phyloP scores from a whole-genome alignment of 2,329 filamentous ascomycete species.

The Aspergillus sp. region DNA sequence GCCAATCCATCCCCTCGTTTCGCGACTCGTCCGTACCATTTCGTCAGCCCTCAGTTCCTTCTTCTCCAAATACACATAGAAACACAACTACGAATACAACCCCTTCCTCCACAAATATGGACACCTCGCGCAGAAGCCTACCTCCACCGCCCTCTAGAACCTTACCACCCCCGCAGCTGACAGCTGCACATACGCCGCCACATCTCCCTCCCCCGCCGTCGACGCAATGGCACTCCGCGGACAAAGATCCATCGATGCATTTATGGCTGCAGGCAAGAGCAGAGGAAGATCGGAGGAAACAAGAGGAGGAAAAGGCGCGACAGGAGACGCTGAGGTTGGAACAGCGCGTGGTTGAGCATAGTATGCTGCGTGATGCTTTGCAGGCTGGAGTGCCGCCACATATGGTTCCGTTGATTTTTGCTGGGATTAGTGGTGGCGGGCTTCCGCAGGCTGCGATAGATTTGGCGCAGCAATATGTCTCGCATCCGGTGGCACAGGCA shows the following conservation, averaged over 20 bases:
- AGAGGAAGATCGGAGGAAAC: slow-evolving; percentile 58
- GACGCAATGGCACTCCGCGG: slow-evolving; percentile 59
- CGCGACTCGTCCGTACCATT: slow-evolving; percentile 25
- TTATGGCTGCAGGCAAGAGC: slow-evolving; percentile 64
- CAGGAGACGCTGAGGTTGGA: slow-evolving; percentile 62
- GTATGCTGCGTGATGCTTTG: slow-evolving; percentile 63
- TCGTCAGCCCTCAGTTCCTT: slow-evolving; percentile 22
- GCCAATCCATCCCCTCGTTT: slow-evolving; percentile 36
- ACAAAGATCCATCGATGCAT: slow-evolving; percentile 57
- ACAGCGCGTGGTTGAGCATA: slow-evolving; percentile 65
- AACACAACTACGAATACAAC: slow-evolving; percentile 17
- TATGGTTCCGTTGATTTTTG: slow-evolving; percentile 69
- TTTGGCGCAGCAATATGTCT: slow-evolving; percentile 61
- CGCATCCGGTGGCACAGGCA: slow-evolving; percentile 20
- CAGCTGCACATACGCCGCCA: slow-evolving; percentile 27
- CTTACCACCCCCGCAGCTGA: slow-evolving; percentile 41
- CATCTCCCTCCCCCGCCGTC: slow-evolving; percentile 51
- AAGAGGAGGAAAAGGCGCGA: slow-evolving; percentile 64
- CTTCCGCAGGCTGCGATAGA: slow-evolving; percentile 58
- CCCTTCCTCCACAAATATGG: slow-evolving; percentile 53
- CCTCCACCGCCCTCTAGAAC: slow-evolving; percentile 62
- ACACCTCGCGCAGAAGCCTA: slow-evolving; percentile 59
- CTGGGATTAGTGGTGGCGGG: slow-evolving; percentile 59
- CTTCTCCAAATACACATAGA: slow-evolving; percentile 21
- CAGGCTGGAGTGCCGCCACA: slow-evolving; percentile 64